A percentile compares a stretch with the other conserved stretches of the same genome.
Evolutionary conservation across 2,329 filamentous ascomycete genomes (phyloP).

Genomic region (Fusarium sp.): DNA sequence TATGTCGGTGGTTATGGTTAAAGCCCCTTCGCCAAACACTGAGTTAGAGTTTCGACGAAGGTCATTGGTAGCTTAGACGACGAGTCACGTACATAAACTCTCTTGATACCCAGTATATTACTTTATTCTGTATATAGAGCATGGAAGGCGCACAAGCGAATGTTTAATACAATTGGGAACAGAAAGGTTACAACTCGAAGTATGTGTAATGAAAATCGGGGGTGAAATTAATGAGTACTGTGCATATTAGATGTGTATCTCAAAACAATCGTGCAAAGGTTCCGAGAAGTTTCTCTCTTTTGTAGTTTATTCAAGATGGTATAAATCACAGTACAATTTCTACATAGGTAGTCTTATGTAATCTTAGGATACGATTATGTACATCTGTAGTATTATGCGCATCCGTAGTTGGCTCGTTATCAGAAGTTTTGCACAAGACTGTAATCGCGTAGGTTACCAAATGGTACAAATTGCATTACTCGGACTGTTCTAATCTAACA

Average conservation of each 20-base stretch:
- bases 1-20: slow-evolving; percentile 58
- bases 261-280: too few relatives aligned
- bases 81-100: slow-evolving; percentile 3
- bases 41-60: slow-evolving; percentile 58
- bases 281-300: too few relatives aligned
- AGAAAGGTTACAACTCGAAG: background rate
- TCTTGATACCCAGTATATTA: slow-evolving; percentile 35
- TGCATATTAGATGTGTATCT: too few relatives aligned
- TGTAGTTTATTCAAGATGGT: too few relatives aligned
- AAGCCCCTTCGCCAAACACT: slow-evolving; percentile 57
- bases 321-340: too few relatives aligned
- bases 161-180: background rate
- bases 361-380: too few relatives aligned
- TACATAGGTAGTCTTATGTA: too few relatives aligned
- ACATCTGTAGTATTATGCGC: too few relatives aligned
- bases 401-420: too few relatives aligned
- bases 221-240: too few relatives aligned
- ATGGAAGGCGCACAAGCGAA: slow-evolving; percentile 1
- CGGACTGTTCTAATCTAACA: slow-evolving; percentile 42
- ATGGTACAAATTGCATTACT: slow-evolving; percentile 41
- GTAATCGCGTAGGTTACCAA: background rate
- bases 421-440: too few relatives aligned
- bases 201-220: background rate
- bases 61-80: slow-evolving; percentile 39
- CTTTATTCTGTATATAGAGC: slow-evolving; percentile 30